phyloP scores from a whole-genome alignment of 208 protist species.

The Histomonas meleagridis region DNA sequence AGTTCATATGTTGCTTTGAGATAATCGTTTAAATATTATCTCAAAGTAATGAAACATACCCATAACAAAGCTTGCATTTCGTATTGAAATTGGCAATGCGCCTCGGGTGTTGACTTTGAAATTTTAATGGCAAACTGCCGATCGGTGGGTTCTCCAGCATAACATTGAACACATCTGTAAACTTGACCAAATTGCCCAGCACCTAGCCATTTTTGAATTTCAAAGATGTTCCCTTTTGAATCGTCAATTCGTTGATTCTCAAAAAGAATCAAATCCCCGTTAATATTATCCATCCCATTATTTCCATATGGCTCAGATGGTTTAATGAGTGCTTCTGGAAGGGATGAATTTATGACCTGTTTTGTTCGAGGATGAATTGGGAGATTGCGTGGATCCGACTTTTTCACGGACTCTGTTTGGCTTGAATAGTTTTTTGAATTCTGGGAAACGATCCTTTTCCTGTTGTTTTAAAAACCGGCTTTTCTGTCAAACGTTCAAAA shows the following conservation, averaged over 20 bases:
- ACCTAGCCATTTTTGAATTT: neutral
- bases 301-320: neutral
- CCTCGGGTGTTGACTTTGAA: neutral
- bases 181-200: neutral
- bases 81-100: neutral
- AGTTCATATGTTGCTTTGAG: neutral
- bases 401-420: no score
- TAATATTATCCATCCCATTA: neutral
- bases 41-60: neutral
- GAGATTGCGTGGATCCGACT: no score
- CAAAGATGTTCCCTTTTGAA: no score
- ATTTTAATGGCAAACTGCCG: neutral
- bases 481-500: no score
- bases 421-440: no score
- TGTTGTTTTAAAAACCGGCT: no score
- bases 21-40: neutral
- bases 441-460: no score
- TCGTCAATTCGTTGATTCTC: neutral
- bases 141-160: neutral
- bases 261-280: neutral
- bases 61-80: constrained; percentile 9
- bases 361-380: no score
- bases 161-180: neutral
- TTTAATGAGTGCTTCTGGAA: neutral
- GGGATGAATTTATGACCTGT: no score